Conservation (phyloP, 495 filamentous ascomycete species). For the Copromyces sp. region DNA sequence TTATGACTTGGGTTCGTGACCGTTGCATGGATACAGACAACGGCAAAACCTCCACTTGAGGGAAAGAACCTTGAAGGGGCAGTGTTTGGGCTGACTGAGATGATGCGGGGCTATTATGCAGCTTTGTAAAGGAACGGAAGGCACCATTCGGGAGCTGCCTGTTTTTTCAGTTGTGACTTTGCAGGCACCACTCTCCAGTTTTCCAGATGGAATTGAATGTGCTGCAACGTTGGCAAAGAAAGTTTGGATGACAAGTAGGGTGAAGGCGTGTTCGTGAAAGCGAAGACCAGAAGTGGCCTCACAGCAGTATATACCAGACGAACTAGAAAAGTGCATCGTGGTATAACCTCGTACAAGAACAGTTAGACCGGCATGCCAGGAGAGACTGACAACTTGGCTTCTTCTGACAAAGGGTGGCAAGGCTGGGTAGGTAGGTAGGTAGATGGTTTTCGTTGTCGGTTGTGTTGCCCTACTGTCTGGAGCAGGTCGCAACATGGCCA, state of each 20-base stretch:
- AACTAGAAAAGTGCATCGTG: background rate
- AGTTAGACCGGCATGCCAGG: background rate
- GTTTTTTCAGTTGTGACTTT: background rate
- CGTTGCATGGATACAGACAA: background rate
- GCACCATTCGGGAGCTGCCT: background rate
- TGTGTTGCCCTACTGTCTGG: background rate
- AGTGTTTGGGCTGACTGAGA: background rate
- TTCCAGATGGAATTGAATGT: background rate
- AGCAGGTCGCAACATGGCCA: background rate
- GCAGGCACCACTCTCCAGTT: background rate
- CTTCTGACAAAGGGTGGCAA: background rate
- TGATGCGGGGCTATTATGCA: slow-evolving; percentile 12
- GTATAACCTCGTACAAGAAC: background rate
- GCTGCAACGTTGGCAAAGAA: background rate
- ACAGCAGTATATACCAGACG: background rate
- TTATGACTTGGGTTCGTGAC: background rate
- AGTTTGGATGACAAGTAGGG: background rate
- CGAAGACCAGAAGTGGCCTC: background rate
- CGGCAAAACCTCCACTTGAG: background rate
- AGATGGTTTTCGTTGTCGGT: background rate
- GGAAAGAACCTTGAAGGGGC: background rate
- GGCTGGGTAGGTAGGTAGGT: background rate
- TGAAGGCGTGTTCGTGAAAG: background rate
- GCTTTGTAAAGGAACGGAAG: background rate
- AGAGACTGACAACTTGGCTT: background rate